Conservation (phyloP, 2,329 filamentous ascomycete species). For the Thelonectria rubi region DNA sequence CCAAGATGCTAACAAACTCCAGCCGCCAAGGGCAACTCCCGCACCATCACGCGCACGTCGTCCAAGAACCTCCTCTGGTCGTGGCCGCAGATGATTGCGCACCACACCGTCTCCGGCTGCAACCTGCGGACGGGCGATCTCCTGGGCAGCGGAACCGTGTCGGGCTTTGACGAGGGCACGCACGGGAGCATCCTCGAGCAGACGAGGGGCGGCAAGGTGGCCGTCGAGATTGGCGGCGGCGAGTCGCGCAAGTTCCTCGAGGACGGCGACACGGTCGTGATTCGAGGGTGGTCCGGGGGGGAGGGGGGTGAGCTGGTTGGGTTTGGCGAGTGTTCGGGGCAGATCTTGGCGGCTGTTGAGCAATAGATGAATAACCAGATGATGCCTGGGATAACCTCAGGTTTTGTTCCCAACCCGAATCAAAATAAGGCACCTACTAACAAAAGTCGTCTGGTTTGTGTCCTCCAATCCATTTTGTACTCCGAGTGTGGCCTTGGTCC, state of each 20-base stretch:
- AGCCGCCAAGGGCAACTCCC: slow-evolving; percentile 47
- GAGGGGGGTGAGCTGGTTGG: slow-evolving; percentile 28
- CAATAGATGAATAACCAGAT: slow-evolving; percentile 11
- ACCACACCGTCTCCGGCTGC: slow-evolving; percentile 82
- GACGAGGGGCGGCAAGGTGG: slow-evolving; percentile 72
- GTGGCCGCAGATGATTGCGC: slow-evolving; percentile 84
- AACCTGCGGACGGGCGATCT: slow-evolving; percentile 78
- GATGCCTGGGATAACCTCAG: too few relatives aligned
- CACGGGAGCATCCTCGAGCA: slow-evolving; percentile 78
- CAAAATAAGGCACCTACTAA: too few relatives aligned
- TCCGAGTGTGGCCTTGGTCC: too few relatives aligned
- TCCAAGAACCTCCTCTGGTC: slow-evolving; percentile 72
- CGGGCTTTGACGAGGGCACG: slow-evolving; percentile 68
- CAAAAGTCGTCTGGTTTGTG: too few relatives aligned
- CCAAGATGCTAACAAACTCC: not conserved
- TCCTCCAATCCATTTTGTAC: too few relatives aligned
- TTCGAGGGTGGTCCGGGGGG: slow-evolving; percentile 30
- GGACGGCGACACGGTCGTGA: slow-evolving; percentile 34
- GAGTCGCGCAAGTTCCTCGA: slow-evolving; percentile 50
- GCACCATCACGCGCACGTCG: slow-evolving; percentile 38
- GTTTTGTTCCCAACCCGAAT: too few relatives aligned
- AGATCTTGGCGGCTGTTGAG: slow-evolving; percentile 12
- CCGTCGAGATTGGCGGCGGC: slow-evolving; percentile 70
- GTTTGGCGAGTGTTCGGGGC: slow-evolving; percentile 34
- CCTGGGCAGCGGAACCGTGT: slow-evolving; percentile 80